A percentile compares a stretch with the other conserved stretches of the same genome.
phyloP scores from a whole-genome alignment of 1,284 basidiomycete species.

The Pholiota adiposa region DNA sequence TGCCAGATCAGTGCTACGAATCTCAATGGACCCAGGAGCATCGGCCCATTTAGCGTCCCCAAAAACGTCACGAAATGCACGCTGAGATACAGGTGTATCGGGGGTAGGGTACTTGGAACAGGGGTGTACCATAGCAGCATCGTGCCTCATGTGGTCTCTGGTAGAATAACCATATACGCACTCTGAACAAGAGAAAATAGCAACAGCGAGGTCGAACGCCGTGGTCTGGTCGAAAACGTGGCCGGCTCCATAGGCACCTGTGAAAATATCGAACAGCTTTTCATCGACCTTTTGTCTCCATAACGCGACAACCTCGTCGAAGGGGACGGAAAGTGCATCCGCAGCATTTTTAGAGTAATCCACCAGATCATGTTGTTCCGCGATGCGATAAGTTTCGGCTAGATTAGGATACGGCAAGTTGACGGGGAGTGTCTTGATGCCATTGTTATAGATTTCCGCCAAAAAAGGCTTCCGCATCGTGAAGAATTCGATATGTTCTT shows the following conservation, averaged over 20 bases:
- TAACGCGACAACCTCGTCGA: background rate
- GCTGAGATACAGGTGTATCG: background rate
- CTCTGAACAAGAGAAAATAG: background rate
- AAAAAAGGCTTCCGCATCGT: background rate
- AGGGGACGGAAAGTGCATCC: conserved; percentile 2
- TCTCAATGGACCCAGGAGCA: background rate
- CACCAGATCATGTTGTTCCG: background rate
- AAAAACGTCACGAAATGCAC: background rate
- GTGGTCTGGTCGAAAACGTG: background rate
- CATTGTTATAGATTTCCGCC: background rate
- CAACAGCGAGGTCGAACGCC: conserved; percentile 3
- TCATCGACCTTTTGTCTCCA: background rate
- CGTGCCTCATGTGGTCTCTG: too few species aligned
- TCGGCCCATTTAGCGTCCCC: background rate
- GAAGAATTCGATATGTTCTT: background rate
- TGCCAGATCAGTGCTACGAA: background rate
- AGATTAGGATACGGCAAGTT: background rate
- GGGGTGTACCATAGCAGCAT: too few species aligned
- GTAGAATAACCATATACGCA: background rate
- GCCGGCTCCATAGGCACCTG: background rate
- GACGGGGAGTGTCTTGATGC: background rate
- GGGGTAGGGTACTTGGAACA: too few species aligned
- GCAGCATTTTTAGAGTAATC: background rate
- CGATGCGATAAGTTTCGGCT: background rate
- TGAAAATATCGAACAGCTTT: background rate